These are phyloP conservation scores for Mollisiaceae sp. DNA, from an alignment of 2,329 filamentous ascomycete genomes.

Conservation along the genomic window DNA sequence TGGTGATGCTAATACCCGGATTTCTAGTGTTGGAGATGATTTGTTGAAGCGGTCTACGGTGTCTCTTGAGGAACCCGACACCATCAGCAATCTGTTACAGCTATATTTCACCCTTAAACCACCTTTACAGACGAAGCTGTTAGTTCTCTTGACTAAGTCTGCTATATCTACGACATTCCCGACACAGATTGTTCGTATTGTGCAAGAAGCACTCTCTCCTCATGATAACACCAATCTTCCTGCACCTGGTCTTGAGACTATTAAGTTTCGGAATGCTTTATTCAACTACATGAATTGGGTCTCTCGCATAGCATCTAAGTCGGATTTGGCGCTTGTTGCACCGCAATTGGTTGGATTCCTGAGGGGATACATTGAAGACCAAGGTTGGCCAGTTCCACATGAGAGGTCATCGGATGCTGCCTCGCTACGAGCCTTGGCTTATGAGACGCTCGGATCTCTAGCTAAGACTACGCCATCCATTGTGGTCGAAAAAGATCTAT, in stretches of 20 bases:
- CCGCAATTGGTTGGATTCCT: conserved; percentile 71
- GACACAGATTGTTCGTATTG: conserved; percentile 69
- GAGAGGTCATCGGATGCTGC: conserved; percentile 64
- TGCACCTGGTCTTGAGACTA: conserved; percentile 59
- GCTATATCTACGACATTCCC: conserved; percentile 72
- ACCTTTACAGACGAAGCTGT: conserved; percentile 76
- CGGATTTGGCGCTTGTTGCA: conserved; percentile 68
- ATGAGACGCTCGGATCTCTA: conserved; percentile 88
- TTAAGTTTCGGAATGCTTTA: conserved; percentile 80
- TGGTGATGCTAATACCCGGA: conserved; percentile 78
- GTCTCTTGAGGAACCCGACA: conserved; percentile 69
- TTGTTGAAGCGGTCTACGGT: conserved; percentile 80
- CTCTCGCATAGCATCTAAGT: conserved; percentile 70
- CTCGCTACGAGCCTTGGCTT: conserved; percentile 77
- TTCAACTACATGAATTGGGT: conserved; percentile 90
- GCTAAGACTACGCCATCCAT: conserved; percentile 67
- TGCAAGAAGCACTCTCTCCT: conserved; percentile 67
- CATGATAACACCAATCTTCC: conserved; percentile 43
- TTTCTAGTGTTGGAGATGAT: conserved; percentile 86
- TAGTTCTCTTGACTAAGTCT: conserved; percentile 79
- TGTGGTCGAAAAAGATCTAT: conserved; percentile 55
- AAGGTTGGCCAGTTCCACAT: conserved; percentile 80
- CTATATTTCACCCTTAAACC: conserved; percentile 77
- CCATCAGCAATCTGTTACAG: conserved; percentile 71
- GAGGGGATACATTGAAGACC: conserved; percentile 73